These are phyloP conservation scores for Chlamydomonas schloesseri DNA, from an alignment of 139 green algal genomes.

Conservation along the genomic window DNA sequence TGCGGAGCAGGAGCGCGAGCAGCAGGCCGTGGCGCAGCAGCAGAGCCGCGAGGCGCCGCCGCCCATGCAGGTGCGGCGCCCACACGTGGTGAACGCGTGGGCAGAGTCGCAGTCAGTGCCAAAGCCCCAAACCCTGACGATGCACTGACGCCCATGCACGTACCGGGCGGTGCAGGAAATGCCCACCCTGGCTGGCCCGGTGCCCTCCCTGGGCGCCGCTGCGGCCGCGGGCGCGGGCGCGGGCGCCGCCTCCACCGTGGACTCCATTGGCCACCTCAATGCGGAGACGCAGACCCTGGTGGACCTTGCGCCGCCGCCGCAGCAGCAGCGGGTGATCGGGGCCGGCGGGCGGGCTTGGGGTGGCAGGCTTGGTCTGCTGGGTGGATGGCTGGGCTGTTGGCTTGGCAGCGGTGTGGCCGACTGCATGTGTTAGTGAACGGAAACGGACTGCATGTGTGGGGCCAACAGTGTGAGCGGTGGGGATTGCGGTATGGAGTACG, in stretches of 20 bases:
- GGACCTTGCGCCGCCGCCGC: background rate
- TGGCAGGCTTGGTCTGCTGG: no score
- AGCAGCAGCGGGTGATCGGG: background rate
- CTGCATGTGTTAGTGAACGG: no score
- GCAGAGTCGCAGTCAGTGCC: no score
- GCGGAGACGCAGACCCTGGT: constrained; percentile 19
- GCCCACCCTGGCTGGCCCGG: background rate
- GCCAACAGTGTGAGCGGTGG: no score
- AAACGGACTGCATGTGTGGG: no score
- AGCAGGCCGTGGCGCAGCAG: background rate
- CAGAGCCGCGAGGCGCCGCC: background rate
- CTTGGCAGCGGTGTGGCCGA: no score
- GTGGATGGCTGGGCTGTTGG: no score
- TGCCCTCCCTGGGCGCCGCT: background rate
- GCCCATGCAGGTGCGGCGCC: background rate
- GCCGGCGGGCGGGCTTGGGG: background rate
- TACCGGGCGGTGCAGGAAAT: no score
- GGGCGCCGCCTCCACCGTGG: background rate
- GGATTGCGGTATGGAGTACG: no score
- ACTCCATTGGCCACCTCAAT: background rate
- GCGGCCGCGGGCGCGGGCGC: background rate
- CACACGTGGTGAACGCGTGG: no score
- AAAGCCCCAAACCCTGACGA: no score
- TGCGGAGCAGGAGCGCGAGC: background rate
- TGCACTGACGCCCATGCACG: no score